Conservation (phyloP, 1,139 yeast genomes). For the Pichia sp. region DNA sequence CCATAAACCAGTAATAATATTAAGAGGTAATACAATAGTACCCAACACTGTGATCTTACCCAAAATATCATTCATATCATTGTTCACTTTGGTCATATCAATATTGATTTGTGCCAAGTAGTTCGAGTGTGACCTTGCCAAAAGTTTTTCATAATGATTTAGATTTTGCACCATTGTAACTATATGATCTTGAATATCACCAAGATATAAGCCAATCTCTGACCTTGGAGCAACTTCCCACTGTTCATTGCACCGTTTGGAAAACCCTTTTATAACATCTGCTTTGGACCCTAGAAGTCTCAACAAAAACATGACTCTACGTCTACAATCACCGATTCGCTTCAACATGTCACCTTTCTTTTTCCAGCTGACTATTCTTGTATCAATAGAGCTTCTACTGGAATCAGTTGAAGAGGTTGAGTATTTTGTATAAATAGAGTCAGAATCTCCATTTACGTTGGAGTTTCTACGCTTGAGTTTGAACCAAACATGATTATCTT, state of each 20-base stretch:
- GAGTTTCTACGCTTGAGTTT: constrained; percentile 26
- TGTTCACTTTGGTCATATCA: constrained; percentile 96
- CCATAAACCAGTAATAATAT: constrained; percentile 94
- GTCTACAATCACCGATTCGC: constrained; percentile 90
- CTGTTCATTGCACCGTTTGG: constrained; percentile 81
- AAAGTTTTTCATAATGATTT: constrained; percentile 86
- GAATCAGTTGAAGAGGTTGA: constrained; percentile 13
- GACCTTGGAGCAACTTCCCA: constrained; percentile 69
- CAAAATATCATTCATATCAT: constrained; percentile 91
- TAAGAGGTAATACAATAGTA: constrained; percentile 89
- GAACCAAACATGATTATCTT: constrained; percentile 21
- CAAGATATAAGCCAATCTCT: constrained; percentile 82
- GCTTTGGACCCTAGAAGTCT: constrained; percentile 87
- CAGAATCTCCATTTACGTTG: constrained; percentile 21
- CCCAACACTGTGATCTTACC: constrained; percentile 92
- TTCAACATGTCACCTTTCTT: constrained; percentile 91
- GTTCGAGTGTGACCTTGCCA: constrained; percentile 90
- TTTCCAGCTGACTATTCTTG: constrained; percentile 72
- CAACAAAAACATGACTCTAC: constrained; percentile 84
- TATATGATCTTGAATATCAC: constrained; percentile 91
- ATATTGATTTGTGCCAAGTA: constrained; percentile 94
- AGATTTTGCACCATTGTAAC: constrained; percentile 94
- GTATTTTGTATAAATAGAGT: constrained; percentile 13
- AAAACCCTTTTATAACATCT: constrained; percentile 91
- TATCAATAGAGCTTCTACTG: constrained; percentile 34